A percentile compares a stretch with the other conserved stretches of the same genome.
These are phyloP conservation scores for Curvularia lunata DNA, from an alignment of 2,329 filamentous ascomycete genomes.

Conservation along the genomic window DNA sequence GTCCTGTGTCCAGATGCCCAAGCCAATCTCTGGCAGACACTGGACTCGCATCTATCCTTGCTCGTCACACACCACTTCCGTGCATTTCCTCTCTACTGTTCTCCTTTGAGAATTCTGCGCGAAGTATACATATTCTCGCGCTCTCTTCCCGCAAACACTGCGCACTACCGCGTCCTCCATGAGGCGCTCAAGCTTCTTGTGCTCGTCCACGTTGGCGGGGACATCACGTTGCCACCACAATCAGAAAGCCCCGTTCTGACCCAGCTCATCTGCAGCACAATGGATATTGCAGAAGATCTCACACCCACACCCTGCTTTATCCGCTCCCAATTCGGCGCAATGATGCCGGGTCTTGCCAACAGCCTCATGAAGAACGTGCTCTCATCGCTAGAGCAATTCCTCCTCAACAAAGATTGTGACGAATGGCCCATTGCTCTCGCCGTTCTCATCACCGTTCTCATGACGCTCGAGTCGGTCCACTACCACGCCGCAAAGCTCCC, in stretches of 20 bases:
- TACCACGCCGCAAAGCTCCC: slow-evolving; percentile 48
- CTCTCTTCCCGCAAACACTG: slow-evolving; percentile 22
- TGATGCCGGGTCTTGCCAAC: slow-evolving; percentile 44
- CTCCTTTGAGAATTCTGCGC: slow-evolving; percentile 41
- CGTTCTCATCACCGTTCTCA: slow-evolving; percentile 42
- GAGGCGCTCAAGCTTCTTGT: slow-evolving; percentile 49
- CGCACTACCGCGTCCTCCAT: slow-evolving; percentile 34
- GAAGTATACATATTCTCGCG: slow-evolving; percentile 45
- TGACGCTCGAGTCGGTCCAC: slow-evolving; percentile 49
- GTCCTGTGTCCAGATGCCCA: slow-evolving; percentile 33
- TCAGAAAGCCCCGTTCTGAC: slow-evolving; percentile 21
- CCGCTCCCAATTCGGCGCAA: slow-evolving; percentile 46
- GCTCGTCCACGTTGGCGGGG: slow-evolving; percentile 49
- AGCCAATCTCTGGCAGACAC: slow-evolving; percentile 23
- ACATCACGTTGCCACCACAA: slow-evolving; percentile 40
- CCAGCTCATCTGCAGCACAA: slow-evolving; percentile 30
- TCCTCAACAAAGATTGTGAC: slow-evolving; percentile 36
- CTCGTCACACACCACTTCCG: slow-evolving; percentile 45
- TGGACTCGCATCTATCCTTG: slow-evolving; percentile 43
- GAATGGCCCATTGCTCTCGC: slow-evolving; percentile 46
- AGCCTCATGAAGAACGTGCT: slow-evolving; percentile 45
- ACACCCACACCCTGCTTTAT: slow-evolving; percentile 49
- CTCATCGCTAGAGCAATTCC: slow-evolving; percentile 38
- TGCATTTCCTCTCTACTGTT: slow-evolving; percentile 45
- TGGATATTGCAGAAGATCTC: slow-evolving; percentile 18